Evolutionary conservation across 2,329 filamentous ascomycete genomes (phyloP).

Genomic region (Fusarium sp.): DNA sequence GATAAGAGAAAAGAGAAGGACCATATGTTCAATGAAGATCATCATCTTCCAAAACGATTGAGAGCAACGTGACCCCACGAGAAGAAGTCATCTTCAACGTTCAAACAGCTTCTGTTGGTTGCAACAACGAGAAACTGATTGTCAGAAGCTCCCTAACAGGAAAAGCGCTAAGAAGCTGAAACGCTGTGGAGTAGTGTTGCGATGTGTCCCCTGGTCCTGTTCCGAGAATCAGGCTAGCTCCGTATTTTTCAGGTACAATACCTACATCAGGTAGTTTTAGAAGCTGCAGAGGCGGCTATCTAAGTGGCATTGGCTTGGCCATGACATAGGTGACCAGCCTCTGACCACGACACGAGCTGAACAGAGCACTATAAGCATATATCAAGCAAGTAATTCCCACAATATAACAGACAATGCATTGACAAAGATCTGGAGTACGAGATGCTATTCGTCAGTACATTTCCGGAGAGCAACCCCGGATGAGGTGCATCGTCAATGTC

Average conservation of each 20-base stretch:
- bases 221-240: slow-evolving; percentile 24
- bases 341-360: not conserved
- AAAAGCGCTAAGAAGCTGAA: slow-evolving; percentile 39
- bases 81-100: not conserved
- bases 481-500: not conserved
- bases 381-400: not conserved
- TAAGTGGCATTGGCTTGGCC: not conserved
- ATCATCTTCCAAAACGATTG: not conserved
- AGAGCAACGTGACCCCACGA: not conserved
- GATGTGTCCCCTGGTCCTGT: slow-evolving; percentile 20
- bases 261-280: slow-evolving; percentile 26
- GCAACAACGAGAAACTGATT: not conserved
- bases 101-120: not conserved
- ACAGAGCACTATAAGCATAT: not conserved
- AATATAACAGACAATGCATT: not conserved
- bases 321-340: not conserved
- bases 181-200: slow-evolving; percentile 36
- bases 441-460: not conserved
- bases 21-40: not conserved
- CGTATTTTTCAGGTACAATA: slow-evolving; percentile 28
- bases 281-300: not conserved
- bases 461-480: not conserved
- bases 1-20: not conserved
- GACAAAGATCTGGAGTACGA: not conserved
- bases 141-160: slow-evolving; percentile 18